Conservation (phyloP, 169 alveolate genomes). For the Cryptosporidium parvum region DNA sequence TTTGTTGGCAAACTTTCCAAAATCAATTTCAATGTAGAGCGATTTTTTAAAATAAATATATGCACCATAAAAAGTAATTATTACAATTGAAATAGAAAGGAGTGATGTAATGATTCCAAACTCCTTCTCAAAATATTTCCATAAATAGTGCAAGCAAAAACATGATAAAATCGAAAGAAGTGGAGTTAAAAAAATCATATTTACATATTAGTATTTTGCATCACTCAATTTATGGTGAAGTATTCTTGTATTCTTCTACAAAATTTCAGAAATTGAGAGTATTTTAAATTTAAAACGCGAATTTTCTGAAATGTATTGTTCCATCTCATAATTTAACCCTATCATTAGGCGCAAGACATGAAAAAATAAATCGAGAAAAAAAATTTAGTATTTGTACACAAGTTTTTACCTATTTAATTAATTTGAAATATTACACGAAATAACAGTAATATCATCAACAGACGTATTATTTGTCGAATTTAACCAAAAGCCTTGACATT, state of each 20-base stretch:
- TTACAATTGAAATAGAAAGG: background rate
- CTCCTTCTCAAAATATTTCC: conserved; percentile 51
- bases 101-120: conserved; percentile 43
- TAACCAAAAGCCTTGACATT: conserved; percentile 61
- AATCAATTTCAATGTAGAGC: conserved; percentile 10
- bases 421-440: conserved; percentile 30
- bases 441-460: conserved; percentile 64
- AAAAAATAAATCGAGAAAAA: background rate
- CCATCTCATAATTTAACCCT: background rate
- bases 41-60: conserved; percentile 56
- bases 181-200: background rate
- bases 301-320: background rate
- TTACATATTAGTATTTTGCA: background rate
- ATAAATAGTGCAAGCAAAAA: conserved; percentile 19
- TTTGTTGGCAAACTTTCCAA: background rate
- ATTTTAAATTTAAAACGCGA: background rate
- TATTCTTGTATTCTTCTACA: background rate
- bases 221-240: background rate
- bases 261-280: background rate
- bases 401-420: background rate
- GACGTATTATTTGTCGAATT: conserved; percentile 45
- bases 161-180: background rate
- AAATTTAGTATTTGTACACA: background rate
- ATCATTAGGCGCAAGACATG: conserved; percentile 26
- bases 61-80: conserved; percentile 45